Evolutionary conservation across 352 stramenopile genomes (phyloP).

Genomic region (Phytophthora pinifolia): DNA sequence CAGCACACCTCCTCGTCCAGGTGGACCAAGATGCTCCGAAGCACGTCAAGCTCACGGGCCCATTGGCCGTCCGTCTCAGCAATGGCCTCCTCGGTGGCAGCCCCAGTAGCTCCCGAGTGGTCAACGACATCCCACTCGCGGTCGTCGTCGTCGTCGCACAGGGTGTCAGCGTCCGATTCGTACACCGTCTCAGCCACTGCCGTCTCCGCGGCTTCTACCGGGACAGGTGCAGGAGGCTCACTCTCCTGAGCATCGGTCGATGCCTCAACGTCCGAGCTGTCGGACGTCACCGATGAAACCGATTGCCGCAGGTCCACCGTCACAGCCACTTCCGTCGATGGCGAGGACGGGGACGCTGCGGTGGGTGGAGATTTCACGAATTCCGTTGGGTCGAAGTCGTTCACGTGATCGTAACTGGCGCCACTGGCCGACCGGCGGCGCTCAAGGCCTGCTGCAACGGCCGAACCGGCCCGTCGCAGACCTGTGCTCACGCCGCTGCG

Average conservation of each 20-base stretch:
- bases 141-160: conserved; percentile 57
- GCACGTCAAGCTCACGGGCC: conserved; percentile 40
- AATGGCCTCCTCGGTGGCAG: conserved; percentile 30
- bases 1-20: conserved; percentile 45
- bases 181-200: conserved; percentile 23
- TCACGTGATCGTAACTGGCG: conserved; percentile 12
- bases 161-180: conserved; percentile 66
- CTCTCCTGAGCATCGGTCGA: conserved; percentile 12
- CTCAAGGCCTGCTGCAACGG: conserved; percentile 48
- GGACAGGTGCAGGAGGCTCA: conserved; percentile 15
- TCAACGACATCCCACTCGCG: conserved; percentile 55
- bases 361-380: conserved; percentile 21
- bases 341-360: conserved; percentile 14
- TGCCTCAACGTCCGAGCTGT: background rate
- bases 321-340: conserved; percentile 28
- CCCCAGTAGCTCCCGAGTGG: conserved; percentile 5
- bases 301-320: conserved; percentile 38
- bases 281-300: conserved; percentile 3
- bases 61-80: conserved; percentile 38
- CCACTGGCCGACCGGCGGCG: conserved; percentile 46
- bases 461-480: conserved; percentile 43
- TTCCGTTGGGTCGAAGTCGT: conserved; percentile 24
- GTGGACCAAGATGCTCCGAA: conserved; percentile 59
- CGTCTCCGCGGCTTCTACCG: conserved; percentile 9
- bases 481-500: conserved; percentile 47